phyloP scores from a whole-genome alignment of 192 early-diverging fungal genomes.

The Coemansia sp. region DNA sequence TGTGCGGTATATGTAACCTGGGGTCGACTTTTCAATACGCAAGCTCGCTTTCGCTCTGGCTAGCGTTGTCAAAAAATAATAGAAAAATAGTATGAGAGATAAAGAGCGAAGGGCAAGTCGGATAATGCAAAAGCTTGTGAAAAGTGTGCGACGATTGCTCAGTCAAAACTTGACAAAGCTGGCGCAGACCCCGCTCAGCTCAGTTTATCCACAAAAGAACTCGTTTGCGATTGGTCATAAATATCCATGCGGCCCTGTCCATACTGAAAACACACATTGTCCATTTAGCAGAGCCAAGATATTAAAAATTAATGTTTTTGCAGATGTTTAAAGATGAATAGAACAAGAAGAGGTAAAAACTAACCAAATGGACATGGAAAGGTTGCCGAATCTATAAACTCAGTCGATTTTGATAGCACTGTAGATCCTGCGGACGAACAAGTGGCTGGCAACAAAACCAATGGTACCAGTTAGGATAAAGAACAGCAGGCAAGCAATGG shows the following conservation, averaged over 20 bases:
- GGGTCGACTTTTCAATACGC: too few species aligned
- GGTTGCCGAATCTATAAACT: background rate
- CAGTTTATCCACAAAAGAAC: background rate
- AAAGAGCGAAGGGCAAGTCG: background rate
- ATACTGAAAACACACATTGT: too few species aligned
- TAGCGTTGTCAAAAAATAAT: background rate
- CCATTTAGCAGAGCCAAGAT: too few species aligned
- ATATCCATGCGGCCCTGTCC: background rate
- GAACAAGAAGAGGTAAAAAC: slow-evolving; percentile 1
- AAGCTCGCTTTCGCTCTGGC: background rate
- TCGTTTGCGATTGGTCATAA: background rate
- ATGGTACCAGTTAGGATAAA: slow-evolving; percentile 77
- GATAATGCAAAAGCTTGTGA: background rate
- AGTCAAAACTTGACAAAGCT: background rate
- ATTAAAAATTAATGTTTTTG: too few species aligned
- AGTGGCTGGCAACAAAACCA: slow-evolving; percentile 74
- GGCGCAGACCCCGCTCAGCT: too few species aligned
- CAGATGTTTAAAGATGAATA: background rate
- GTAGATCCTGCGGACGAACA: slow-evolving; percentile 82
- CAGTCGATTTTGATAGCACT: slow-evolving; percentile 83
- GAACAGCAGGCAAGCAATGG: slow-evolving; percentile 71
- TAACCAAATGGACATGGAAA: background rate
- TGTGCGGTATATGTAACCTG: too few species aligned
- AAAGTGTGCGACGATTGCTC: slow-evolving; percentile 1
- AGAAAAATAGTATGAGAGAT: slow-evolving; percentile 1